phyloP scores from a whole-genome alignment of 768 basidiomycete genomes.

The Pleurotus djamor region DNA sequence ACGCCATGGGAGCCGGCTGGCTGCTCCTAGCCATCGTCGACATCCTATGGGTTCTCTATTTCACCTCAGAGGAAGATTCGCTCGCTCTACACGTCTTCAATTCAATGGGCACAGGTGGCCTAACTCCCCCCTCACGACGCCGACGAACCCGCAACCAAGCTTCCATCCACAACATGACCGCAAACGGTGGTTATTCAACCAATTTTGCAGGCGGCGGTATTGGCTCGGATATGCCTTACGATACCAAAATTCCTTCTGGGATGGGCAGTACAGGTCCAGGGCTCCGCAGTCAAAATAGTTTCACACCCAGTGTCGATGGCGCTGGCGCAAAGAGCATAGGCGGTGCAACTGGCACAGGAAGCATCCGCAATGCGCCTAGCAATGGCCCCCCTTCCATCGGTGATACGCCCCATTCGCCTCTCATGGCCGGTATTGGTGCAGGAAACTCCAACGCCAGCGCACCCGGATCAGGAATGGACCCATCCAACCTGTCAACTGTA shows the following conservation, averaged over 20 bases:
- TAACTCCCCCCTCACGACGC: slow-evolving; percentile 77
- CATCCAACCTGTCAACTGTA: slow-evolving; percentile 2
- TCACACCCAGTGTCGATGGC: slow-evolving; percentile 42
- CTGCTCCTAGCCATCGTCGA: slow-evolving; percentile 88
- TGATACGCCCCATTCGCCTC: slow-evolving; percentile 56
- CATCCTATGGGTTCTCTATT: slow-evolving; percentile 95
- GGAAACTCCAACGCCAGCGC: slow-evolving; percentile 12
- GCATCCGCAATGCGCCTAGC: slow-evolving; percentile 53
- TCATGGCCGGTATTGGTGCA: slow-evolving; percentile 62
- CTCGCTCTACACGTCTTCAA: slow-evolving; percentile 84
- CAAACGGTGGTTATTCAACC: slow-evolving; percentile 60
- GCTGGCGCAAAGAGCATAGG: slow-evolving; percentile 34
- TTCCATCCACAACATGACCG: slow-evolving; percentile 61
- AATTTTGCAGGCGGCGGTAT: slow-evolving; percentile 73
- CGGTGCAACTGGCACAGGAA: slow-evolving; percentile 40
- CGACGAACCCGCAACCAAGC: slow-evolving; percentile 66
- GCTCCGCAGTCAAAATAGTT: slow-evolving; percentile 52
- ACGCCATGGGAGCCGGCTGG: slow-evolving; percentile 93
- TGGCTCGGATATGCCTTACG: slow-evolving; percentile 64
- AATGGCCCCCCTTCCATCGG: slow-evolving; percentile 37
- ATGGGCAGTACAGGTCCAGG: slow-evolving; percentile 46
- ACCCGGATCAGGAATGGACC: slow-evolving; percentile 16
- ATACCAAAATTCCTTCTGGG: slow-evolving; percentile 55
- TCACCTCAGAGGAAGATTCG: slow-evolving; percentile 95
- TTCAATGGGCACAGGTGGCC: slow-evolving; percentile 81